Base-by-base conservation (phyloP, 2,329 filamentous ascomycete species). In the Claviceps arundinis region DNA sequence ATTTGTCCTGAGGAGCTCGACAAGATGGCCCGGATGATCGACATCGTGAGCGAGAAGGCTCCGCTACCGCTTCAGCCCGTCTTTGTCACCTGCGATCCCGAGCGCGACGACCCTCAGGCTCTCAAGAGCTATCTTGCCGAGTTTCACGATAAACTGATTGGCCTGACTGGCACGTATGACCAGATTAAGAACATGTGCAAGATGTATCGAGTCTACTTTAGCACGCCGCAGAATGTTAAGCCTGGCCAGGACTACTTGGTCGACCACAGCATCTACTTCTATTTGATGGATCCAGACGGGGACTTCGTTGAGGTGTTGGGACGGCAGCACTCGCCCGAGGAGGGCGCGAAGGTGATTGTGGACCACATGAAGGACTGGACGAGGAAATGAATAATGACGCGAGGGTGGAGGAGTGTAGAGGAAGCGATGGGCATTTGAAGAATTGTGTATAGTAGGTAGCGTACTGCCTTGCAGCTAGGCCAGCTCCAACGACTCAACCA, bases 221-320 rank as follows among this genome's bases (percentile, higher is more conserved):
- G 87, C 64, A 98, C 93, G 47, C 93, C 93, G 37, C 76, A 81
- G 60, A 79, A 89, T 57, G 87, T 97, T 52, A 85, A 90, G 74
- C 85, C 89, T 1, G 93, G 91, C 1, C 87, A 96, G 74, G 93
- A 98, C 69, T 98, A 98, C 66, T 70, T 98, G 61, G 93, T 98
- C 13, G 93, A 98, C 68, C 93, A 98, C 73, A 96, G 89, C 68
- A 98, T 98, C 60, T 98, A 98, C 75, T 98, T 98, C 64, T 98
- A 98, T 69, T 72, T 98, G 59, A 98, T 98, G 93, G 93, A 97
- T 67, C 93, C 93, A 0, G 90, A 97, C 60, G 91, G 91, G 19
- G 90, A 98, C 67, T 98, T 98, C 68, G 91, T 98, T 30, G 94
- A 98, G 73, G 94, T 90, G 13, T 83, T 98, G 63, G 93, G 93